A percentile compares a stretch with the other conserved stretches of the same genome.
These are phyloP conservation scores for Candida incommunis DNA, from an alignment of 805 yeast species.

Conservation along the genomic window DNA sequence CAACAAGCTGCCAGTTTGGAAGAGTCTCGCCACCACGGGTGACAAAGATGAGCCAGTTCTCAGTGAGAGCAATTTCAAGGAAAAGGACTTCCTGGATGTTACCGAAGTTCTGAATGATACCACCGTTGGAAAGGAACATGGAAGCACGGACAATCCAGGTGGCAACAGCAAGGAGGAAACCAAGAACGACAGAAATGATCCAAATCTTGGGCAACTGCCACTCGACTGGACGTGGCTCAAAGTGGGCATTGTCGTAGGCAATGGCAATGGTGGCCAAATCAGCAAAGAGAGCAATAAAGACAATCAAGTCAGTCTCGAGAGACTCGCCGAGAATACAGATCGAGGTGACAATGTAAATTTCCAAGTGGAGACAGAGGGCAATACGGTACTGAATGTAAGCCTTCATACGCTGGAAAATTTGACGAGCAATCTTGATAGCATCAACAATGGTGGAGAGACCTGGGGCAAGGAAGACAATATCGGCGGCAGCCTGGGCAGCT, in stretches of 20 bases:
- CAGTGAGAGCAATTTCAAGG: conserved; percentile 89
- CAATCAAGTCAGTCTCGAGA: conserved; percentile 78
- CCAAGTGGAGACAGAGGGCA: conserved; percentile 90
- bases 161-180: conserved; percentile 77
- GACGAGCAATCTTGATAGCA: conserved; percentile 78
- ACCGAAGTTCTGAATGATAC: conserved; percentile 93
- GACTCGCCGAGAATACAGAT: conserved; percentile 86
- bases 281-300: conserved; percentile 92
- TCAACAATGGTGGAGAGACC: conserved; percentile 49
- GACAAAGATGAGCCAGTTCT: conserved; percentile 93
- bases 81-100: conserved; percentile 86
- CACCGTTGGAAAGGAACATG: conserved; percentile 65
- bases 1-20: conserved; percentile 96
- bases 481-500: conserved; percentile 32
- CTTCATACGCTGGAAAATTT: conserved; percentile 98
- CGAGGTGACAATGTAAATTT: conserved; percentile 88
- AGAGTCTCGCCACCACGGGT: conserved; percentile 98
- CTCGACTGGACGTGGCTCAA: conserved; percentile 83
- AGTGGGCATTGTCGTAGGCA: conserved; percentile 96
- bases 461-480: conserved; percentile 37
- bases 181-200: conserved; percentile 89
- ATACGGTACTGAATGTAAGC: conserved; percentile 96
- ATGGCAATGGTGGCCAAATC: conserved; percentile 95
- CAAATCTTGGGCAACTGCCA: conserved; percentile 97
- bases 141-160: conserved; percentile 91